These are phyloP conservation scores for Durotheca rogersii DNA, from an alignment of 495 filamentous ascomycete species.

Conservation along the genomic window DNA sequence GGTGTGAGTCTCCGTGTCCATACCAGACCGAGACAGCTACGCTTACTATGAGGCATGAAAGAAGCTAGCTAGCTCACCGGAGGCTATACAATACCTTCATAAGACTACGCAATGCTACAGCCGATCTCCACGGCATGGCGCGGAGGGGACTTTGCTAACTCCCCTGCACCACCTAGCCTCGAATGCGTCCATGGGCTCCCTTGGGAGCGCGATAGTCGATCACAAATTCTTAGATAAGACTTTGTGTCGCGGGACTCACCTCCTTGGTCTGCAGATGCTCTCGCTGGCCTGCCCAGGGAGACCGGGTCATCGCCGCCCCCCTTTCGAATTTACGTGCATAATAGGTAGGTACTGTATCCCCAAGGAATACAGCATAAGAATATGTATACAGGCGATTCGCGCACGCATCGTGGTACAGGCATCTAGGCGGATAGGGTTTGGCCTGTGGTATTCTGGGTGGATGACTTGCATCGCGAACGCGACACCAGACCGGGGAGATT, in stretches of 20 bases:
- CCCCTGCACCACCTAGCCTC: no score
- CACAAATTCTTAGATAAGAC: not conserved
- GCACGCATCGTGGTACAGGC: no score
- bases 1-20: constrained; percentile 10
- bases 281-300: not conserved
- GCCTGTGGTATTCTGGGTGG: constrained; percentile 16
- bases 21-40: not conserved
- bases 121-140: not conserved
- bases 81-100: not conserved
- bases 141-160: not conserved
- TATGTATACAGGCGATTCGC: no score
- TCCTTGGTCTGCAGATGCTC: not conserved
- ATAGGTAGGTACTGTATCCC: no score
- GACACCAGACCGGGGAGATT: constrained; percentile 15
- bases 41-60: not conserved
- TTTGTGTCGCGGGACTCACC: not conserved
- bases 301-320: not conserved
- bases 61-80: not conserved
- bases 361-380: not conserved
- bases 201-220: not conserved
- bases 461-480: constrained; percentile 26
- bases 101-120: not conserved
- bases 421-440: constrained; percentile 11
- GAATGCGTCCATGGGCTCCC: not conserved
- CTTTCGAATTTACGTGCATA: no score